These are phyloP conservation scores for Candida coquimbonensis DNA, from an alignment of 805 yeast species.

Conservation along the genomic window DNA sequence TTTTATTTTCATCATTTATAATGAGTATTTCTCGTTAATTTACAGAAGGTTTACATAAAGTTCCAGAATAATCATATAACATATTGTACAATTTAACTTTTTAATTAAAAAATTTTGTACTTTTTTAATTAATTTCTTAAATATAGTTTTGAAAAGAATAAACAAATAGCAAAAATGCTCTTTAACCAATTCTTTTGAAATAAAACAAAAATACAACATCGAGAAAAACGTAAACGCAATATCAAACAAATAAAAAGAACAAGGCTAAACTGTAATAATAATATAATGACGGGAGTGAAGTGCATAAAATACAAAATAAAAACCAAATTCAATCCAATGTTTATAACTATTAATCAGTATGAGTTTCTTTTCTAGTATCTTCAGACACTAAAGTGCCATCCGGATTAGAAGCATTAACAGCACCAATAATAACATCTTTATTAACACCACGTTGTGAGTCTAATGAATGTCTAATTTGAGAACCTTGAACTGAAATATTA, in stretches of 20 bases:
- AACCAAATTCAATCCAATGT: not conserved
- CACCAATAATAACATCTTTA: not conserved
- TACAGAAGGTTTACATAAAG: not conserved
- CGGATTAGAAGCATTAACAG: not conserved
- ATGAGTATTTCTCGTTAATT: not conserved
- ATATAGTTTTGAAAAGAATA: not conserved
- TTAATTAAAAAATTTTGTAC: not conserved
- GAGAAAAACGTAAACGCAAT: too few relatives aligned
- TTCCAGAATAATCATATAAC: too few relatives aligned
- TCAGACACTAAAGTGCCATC: constrained; percentile 15
- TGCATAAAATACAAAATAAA: too few relatives aligned
- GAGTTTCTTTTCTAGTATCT: constrained; percentile 21
- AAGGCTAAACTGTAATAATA: not conserved
- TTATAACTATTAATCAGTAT: constrained; percentile 9
- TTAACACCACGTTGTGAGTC: constrained; percentile 6
- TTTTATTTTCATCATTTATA: not conserved
- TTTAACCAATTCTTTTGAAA: not conserved
- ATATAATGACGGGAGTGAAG: not conserved
- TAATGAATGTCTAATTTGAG: constrained; percentile 3
- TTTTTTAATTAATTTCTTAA: too few relatives aligned
- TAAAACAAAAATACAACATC: not conserved
- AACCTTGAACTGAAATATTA: constrained; percentile 1
- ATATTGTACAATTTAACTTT: not conserved
- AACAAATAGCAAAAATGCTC: not conserved
- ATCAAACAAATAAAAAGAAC: not conserved